Conservation (phyloP, 2,329 filamentous ascomycete genomes). For the Hypoxylon sp. region DNA sequence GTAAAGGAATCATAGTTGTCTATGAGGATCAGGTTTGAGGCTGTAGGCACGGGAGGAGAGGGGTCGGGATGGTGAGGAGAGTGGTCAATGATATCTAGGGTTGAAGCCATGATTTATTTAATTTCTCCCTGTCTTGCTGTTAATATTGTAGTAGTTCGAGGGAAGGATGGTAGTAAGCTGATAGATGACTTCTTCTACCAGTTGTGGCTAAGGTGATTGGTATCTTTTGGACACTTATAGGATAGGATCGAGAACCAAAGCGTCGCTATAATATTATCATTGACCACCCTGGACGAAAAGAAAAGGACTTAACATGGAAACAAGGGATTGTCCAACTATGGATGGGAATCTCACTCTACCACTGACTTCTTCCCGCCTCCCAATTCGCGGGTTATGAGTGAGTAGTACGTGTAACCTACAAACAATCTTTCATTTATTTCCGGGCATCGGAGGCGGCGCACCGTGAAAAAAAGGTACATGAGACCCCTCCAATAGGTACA, state of each 20-base stretch:
- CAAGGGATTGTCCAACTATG: background rate
- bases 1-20: constrained; percentile 99
- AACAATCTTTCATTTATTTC: constrained; percentile 25
- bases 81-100: constrained; percentile 75
- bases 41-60: constrained; percentile 79
- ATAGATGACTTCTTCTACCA: constrained; percentile 20
- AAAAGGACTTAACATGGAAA: constrained; percentile 18
- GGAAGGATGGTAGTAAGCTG: background rate
- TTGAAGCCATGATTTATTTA: constrained; percentile 62
- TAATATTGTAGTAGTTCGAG: background rate
- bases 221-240: constrained; percentile 11
- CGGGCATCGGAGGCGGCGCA: constrained; percentile 30
- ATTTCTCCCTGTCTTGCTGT: constrained; percentile 42
- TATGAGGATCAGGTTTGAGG: constrained; percentile 92
- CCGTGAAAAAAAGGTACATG: background rate
- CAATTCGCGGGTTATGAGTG: constrained; percentile 9
- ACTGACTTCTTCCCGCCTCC: constrained; percentile 7
- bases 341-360: constrained; percentile 19
- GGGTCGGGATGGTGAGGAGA: constrained; percentile 88
- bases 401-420: constrained; percentile 1
- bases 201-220: constrained; percentile 7
- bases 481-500: constrained; percentile 15
- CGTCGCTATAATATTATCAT: constrained; percentile 14
- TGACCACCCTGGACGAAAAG: constrained; percentile 10
- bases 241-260: constrained; percentile 2